Conservation (phyloP, 192 early-diverging fungal genomes). For the Allomyces arbusculus region DNA sequence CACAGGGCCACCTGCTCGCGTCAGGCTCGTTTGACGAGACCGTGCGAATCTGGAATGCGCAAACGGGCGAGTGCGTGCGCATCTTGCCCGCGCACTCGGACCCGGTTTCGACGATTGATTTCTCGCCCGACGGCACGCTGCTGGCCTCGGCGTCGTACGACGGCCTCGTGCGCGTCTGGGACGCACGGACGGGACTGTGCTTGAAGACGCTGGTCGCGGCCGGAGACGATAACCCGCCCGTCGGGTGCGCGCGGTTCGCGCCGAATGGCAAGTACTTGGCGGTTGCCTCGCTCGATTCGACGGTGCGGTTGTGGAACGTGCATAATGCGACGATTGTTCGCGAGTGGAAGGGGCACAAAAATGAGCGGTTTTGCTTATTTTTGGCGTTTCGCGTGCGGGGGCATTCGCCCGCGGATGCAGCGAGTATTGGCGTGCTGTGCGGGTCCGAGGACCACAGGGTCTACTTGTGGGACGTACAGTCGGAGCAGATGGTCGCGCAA, state of each 20-base stretch:
- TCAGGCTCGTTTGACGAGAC: conserved; percentile 97
- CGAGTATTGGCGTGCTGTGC: conserved; percentile 80
- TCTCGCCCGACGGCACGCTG: conserved; percentile 90
- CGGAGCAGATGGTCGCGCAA: conserved; percentile 78
- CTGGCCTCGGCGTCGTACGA: conserved; percentile 88
- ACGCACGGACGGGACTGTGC: conserved; percentile 86
- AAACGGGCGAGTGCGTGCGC: conserved; percentile 31
- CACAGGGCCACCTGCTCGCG: conserved; percentile 78
- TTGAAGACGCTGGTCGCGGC: conserved; percentile 48
- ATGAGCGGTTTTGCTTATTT: conserved; percentile 81
- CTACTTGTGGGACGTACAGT: conserved; percentile 96
- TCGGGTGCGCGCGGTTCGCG: conserved; percentile 87
- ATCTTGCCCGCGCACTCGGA: conserved; percentile 82
- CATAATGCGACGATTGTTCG: conserved; percentile 86
- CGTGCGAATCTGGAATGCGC: conserved; percentile 89
- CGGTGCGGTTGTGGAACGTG: conserved; percentile 84
- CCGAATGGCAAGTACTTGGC: conserved; percentile 98
- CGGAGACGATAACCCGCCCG: neutral
- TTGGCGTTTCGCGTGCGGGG: conserved; percentile 69
- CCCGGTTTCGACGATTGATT: conserved; percentile 88
- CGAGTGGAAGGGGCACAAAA: conserved; percentile 74
- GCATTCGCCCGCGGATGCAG: neutral
- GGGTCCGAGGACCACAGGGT: conserved; percentile 84
- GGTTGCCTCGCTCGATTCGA: conserved; percentile 79
- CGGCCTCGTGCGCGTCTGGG: conserved; percentile 97